A percentile compares a stretch with the other conserved stretches of the same genome.
Conservation (phyloP, 1,139 yeast species). For the Entelexis sorbosivorans region DNA sequence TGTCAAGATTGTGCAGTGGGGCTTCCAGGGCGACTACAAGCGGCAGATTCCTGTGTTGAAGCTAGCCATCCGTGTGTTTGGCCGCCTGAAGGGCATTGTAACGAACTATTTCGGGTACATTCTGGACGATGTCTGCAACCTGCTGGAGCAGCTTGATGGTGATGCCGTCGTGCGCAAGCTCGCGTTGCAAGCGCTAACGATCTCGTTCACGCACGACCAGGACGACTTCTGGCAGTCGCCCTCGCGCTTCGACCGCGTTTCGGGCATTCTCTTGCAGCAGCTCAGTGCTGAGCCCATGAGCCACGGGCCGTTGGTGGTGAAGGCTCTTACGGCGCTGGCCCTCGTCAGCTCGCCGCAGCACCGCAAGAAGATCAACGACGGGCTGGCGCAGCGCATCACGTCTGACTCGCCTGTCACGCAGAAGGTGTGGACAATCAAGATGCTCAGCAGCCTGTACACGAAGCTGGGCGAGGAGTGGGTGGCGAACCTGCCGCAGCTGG, state of each 20-base stretch:
- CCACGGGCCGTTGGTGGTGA: constrained; percentile 47
- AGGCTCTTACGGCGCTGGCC: constrained; percentile 67
- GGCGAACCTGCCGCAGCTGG: constrained; percentile 78
- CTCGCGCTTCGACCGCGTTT: constrained; percentile 66
- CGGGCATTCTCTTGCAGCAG: constrained; percentile 53
- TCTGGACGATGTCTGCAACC: constrained; percentile 53
- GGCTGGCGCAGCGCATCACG: constrained; percentile 47
- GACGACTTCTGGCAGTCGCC: constrained; percentile 92
- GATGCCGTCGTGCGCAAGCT: constrained; percentile 52
- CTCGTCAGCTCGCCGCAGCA: constrained; percentile 66
- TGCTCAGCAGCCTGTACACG: constrained; percentile 71
- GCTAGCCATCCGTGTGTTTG: constrained; percentile 76
- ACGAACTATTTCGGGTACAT: constrained; percentile 81
- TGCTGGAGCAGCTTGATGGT: constrained; percentile 33
- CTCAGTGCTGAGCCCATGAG: constrained; percentile 53
- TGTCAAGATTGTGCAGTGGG: constrained; percentile 86
- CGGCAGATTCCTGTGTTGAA: constrained; percentile 60
- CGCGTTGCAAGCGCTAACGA: constrained; percentile 55
- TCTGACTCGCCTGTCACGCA: constrained; percentile 37
- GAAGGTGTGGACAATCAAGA: constrained; percentile 75
- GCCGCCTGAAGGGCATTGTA: constrained; percentile 70
- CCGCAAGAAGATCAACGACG: constrained; percentile 52
- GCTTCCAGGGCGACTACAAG: constrained; percentile 48
- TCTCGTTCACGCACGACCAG: constrained; percentile 78
- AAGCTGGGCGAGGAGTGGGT: constrained; percentile 95